Evolutionary conservation across 495 filamentous ascomycete genomes (phyloP), one percentile per base, ranked within the genome.

Genomic region (Cryomyces minteri): DNA sequence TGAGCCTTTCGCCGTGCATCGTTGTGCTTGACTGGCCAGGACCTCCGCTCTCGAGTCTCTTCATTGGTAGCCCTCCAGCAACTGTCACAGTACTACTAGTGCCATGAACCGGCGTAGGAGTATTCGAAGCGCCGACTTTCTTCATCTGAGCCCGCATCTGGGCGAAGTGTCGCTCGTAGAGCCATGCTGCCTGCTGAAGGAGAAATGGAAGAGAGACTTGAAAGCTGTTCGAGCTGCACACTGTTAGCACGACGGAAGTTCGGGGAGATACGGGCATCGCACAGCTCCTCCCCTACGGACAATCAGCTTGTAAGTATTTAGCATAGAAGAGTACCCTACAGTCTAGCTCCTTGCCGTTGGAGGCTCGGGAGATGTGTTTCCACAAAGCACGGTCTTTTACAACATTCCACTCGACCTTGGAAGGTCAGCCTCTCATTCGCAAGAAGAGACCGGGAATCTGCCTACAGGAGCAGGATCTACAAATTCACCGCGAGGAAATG

Each of bases 151-250:
- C 85, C 51, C 83, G 76, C 33, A 94, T 82, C 58, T 94, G 82
- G 0, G 80, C 80, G 5, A 92, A 68, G 61, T 96, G 85, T 39
- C 82, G 75, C 62, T 98, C 87, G 54, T 92, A 93, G 2, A 95
- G 77, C 80, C 87, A 95, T 63, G 84, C 84, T 49, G 84, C 85
- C 60, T 96, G 85, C 58, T 95, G 88, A 5, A 94, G 76, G 6
- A 98, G 67, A 58, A 96, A 98, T 28, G 86, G 72, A 29, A 87
- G 72, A 9, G 82, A 79, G 34, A 95, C 90, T 43, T 81, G 64
- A 59, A 82, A 80, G 36, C 67, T 63, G 29, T 68, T 61, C 18
- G 78, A 73, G 40, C 78, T 48, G 12, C 9, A 5, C 7, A 47
- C 43, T 45, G 53, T 45, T 48, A 60, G 34, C 12, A 12, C 39